These are phyloP conservation scores for Acanthamoeba lenticulata DNA, from an alignment of 208 protist species.

Conservation along the genomic window DNA sequence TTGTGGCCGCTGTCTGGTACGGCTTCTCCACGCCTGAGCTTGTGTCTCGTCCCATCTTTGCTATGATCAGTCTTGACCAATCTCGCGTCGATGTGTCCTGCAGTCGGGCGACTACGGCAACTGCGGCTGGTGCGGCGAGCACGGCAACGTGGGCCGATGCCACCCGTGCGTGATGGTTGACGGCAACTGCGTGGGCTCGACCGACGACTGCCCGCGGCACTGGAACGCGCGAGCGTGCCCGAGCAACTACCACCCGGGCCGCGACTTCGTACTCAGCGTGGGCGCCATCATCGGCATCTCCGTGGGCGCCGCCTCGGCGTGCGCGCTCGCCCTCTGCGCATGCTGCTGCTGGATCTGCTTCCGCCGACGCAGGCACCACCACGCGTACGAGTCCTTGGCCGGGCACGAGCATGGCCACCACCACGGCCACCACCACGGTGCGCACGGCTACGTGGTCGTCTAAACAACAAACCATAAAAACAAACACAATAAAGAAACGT, in stretches of 20 bases:
- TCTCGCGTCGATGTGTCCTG: not conserved
- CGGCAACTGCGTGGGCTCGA: not conserved
- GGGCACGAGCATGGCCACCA: not conserved
- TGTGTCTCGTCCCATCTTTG: not conserved
- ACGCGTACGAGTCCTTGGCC: too few relatives aligned
- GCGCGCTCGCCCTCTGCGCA: not conserved
- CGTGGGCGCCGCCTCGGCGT: not conserved
- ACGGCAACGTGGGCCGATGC: not conserved
- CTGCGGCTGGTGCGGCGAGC: not conserved
- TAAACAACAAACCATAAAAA: not conserved
- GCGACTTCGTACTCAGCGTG: not conserved
- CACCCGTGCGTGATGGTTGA: not conserved
- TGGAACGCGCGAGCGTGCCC: not conserved
- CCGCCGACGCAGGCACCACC: not conserved
- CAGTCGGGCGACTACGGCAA: not conserved
- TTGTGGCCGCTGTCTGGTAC: not conserved
- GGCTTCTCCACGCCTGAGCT: not conserved
- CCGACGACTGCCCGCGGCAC: not conserved
- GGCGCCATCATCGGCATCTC: conserved; percentile 1
- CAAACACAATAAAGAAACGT: too few relatives aligned
- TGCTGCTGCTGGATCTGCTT: conserved; percentile 27
- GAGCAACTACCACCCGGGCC: not conserved
- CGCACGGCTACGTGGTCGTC: not conserved
- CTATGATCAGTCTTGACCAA: too few relatives aligned
- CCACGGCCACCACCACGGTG: not conserved